Conservation (phyloP, 2,329 filamentous ascomycete species). For the Pseudohalonectria lignicola region DNA sequence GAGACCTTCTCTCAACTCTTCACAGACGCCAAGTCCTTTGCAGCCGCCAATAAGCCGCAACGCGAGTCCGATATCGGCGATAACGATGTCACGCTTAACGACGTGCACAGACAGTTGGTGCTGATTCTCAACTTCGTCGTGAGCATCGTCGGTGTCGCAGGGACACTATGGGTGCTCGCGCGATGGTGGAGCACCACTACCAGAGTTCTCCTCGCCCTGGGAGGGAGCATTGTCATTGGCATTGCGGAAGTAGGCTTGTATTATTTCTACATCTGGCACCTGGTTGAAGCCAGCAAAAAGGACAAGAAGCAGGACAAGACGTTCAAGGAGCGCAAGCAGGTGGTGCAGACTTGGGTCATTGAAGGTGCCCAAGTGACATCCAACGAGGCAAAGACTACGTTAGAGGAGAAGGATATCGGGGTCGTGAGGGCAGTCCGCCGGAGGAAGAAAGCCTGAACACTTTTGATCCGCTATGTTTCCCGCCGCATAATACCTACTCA, state of each 20-base stretch:
- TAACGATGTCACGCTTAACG: conserved; percentile 52
- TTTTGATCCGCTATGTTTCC: too few relatives aligned
- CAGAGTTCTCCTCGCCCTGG: conserved; percentile 59
- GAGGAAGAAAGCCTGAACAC: conserved; percentile 1
- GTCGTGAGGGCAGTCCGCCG: background rate
- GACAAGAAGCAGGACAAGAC: conserved; percentile 48
- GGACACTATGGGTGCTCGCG: conserved; percentile 67
- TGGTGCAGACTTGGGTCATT: conserved; percentile 63
- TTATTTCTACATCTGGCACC: conserved; percentile 60
- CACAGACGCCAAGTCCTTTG: conserved; percentile 38
- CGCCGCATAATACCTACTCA: too few relatives aligned
- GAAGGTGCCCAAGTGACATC: background rate
- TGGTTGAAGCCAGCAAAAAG: conserved; percentile 55
- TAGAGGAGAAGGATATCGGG: conserved; percentile 11
- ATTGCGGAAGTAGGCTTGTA: conserved; percentile 72
- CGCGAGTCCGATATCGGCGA: conserved; percentile 33
- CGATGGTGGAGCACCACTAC: conserved; percentile 65
- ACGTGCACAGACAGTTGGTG: conserved; percentile 70
- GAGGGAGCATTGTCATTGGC: conserved; percentile 57
- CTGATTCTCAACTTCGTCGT: conserved; percentile 85
- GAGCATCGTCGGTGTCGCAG: conserved; percentile 70
- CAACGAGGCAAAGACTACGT: conserved; percentile 19
- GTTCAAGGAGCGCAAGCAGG: conserved; percentile 53
- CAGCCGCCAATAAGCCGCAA: conserved; percentile 38
- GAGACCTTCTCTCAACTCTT: conserved; percentile 52